phyloP scores from a whole-genome alignment of 176 grass and related monocot species.

The Oryza glaberrima region DNA sequence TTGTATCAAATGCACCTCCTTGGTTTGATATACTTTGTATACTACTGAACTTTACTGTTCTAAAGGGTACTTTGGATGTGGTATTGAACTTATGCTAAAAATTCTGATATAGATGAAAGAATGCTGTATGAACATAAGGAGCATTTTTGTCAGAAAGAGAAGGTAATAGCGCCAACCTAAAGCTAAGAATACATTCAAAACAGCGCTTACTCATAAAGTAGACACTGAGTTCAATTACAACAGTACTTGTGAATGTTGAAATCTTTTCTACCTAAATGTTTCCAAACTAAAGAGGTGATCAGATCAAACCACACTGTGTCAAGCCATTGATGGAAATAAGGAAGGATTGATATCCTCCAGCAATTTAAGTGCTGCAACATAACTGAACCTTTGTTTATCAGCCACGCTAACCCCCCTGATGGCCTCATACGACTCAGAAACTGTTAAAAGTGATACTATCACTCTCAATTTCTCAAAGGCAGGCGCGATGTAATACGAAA shows the following conservation, averaged over 20 bases:
- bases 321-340: background rate
- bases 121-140: background rate
- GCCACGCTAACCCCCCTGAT: background rate
- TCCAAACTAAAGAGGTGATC: background rate
- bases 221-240: background rate
- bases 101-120: background rate
- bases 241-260: conserved; percentile 16
- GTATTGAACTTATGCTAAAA: background rate
- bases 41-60: background rate
- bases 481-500: background rate
- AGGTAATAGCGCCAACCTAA: background rate
- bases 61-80: background rate
- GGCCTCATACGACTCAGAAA: background rate
- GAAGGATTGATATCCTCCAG: background rate
- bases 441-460: background rate
- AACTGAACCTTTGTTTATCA: background rate
- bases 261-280: background rate
- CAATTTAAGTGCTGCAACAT: background rate
- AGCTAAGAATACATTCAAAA: background rate
- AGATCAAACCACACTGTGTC: background rate
- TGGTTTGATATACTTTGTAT: background rate
- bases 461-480: background rate
- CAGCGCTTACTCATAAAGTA: background rate
- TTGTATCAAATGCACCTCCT: background rate
- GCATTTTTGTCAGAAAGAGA: background rate